A percentile compares a stretch with the other conserved stretches of the same genome.
Conservation (phyloP, 371 early-diverging fungal genomes). For the Mortierella sp. region DNA sequence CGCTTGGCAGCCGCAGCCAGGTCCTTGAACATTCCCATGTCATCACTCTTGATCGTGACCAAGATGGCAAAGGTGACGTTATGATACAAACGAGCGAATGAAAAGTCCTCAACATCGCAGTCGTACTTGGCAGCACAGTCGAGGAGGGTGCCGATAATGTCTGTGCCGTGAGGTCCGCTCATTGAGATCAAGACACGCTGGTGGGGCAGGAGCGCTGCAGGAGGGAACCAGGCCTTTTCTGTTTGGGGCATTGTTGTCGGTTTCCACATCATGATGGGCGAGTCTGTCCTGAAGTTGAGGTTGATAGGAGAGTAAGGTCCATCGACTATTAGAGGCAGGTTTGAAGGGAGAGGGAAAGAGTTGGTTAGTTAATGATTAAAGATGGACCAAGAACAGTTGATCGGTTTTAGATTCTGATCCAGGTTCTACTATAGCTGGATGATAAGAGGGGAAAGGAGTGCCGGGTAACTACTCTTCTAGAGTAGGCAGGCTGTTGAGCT, state of each 20-base stretch:
- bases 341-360: conserved; percentile 1
- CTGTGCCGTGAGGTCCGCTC: conserved; percentile 89
- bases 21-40: conserved; percentile 79
- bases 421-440: too few species aligned
- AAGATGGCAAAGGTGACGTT: conserved; percentile 89
- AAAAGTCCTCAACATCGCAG: conserved; percentile 81
- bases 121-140: conserved; percentile 76
- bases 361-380: neutral
- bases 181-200: conserved; percentile 77
- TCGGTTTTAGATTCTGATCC: too few species aligned
- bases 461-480: too few species aligned
- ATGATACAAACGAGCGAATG: conserved; percentile 86
- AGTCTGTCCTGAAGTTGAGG: conserved; percentile 44
- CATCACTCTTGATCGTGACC: conserved; percentile 73
- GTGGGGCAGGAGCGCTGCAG: conserved; percentile 60
- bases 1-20: conserved; percentile 77
- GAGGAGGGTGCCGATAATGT: conserved; percentile 85
- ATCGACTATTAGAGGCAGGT: neutral
- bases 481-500: too few species aligned
- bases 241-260: conserved; percentile 39
- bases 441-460: too few species aligned
- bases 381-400: too few species aligned
- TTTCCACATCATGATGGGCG: conserved; percentile 53
- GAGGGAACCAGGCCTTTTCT: conserved; percentile 54
- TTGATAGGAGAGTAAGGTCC: conserved; percentile 33